These are phyloP conservation scores for Neophaeococcomyces aloes DNA, from an alignment of 2,329 filamentous ascomycete species.

Conservation along the genomic window DNA sequence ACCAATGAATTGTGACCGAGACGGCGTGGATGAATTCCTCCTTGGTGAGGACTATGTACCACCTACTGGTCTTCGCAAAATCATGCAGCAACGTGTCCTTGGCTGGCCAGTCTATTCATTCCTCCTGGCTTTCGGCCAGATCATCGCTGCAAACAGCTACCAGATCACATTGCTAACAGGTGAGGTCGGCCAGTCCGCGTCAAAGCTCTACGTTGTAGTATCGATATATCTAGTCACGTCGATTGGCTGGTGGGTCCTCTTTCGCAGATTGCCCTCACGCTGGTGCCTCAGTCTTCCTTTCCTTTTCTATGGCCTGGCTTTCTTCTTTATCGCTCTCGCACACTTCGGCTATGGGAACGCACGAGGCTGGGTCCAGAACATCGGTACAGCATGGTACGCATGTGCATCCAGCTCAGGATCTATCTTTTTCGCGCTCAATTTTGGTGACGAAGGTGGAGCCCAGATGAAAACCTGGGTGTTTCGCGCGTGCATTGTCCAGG, in stretches of 20 bases:
- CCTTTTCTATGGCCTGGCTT: slow-evolving; percentile 52
- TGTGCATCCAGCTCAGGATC: slow-evolving; percentile 53
- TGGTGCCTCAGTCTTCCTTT: slow-evolving; percentile 52
- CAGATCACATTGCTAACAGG: slow-evolving; percentile 59
- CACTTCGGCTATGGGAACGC: slow-evolving; percentile 36
- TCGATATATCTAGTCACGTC: slow-evolving; percentile 50
- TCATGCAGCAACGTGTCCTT: slow-evolving; percentile 47
- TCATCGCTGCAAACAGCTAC: slow-evolving; percentile 56
- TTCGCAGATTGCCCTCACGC: slow-evolving; percentile 47
- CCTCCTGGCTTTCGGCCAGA: slow-evolving; percentile 51
- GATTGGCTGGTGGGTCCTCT: slow-evolving; percentile 53
- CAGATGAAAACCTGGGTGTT: slow-evolving; percentile 57
- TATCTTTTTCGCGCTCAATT: slow-evolving; percentile 58
- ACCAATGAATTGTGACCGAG: slow-evolving; percentile 24
- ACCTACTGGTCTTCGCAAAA: slow-evolving; percentile 45
- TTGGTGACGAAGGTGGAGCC: slow-evolving; percentile 52
- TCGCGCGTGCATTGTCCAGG: slow-evolving; percentile 55
- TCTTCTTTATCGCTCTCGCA: slow-evolving; percentile 52
- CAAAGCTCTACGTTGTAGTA: slow-evolving; percentile 51
- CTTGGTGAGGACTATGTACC: slow-evolving; percentile 47
- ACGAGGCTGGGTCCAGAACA: slow-evolving; percentile 48
- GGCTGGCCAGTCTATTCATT: slow-evolving; percentile 56
- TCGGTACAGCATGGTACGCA: slow-evolving; percentile 52
- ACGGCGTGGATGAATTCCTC: slow-evolving; percentile 41
- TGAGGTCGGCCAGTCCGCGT: slow-evolving; percentile 48